Base-by-base conservation (phyloP, 148 eudicot genomes). In the Salicornia ramosissima region DNA sequence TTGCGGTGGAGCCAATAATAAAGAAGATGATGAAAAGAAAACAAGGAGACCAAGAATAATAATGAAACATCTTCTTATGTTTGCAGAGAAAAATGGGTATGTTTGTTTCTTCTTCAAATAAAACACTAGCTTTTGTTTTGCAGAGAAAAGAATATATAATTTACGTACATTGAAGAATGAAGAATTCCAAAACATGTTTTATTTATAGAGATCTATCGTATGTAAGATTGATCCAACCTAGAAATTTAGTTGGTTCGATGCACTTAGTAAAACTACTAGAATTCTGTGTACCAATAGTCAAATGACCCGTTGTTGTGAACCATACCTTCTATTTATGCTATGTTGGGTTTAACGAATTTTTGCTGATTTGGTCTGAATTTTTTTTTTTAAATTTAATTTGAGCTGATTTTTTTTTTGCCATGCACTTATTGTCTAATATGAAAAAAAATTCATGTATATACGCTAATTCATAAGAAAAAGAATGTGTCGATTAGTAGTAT, bases 81-180 rank as follows among this genome's bases (percentile, higher is more conserved):
- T 60, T 58, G 74, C 67, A 47, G 59, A 45, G 55, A 45, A 70
- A 10, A 45, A 70, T 26, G 43, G 59, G 67, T 30, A 50, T 61
- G 59, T 71, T 62, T 71, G 68, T 71, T 71, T 36, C 4, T 16
- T 34, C 47, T 62, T 39, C 33, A 62, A n/a, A 34, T 24, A 8
- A 33, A 57, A 13, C 1, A 42, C 6, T 21, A 14, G 19, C 3
- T 19, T 16, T 25, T 13, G 26, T n/a, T n/a, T n/a, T n/a, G n/a
- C n/a, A n/a, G 19, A 2, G 31, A 70, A 67, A 21, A 46, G 18
- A n/a, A 30, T 34, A 30, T n/a, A n/a, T n/a, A n/a, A n/a, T n/a
- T n/a, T n/a, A n/a, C n/a, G n/a, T n/a, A n/a, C n/a, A n/a, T n/a
- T n/a, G n/a, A n/a, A 10, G 43, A n/a, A 18, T 34, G 29, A 22